phyloP scores from a whole-genome alignment of 2,329 filamentous ascomycete genomes.

The Allantophomopsis cytisporea region DNA sequence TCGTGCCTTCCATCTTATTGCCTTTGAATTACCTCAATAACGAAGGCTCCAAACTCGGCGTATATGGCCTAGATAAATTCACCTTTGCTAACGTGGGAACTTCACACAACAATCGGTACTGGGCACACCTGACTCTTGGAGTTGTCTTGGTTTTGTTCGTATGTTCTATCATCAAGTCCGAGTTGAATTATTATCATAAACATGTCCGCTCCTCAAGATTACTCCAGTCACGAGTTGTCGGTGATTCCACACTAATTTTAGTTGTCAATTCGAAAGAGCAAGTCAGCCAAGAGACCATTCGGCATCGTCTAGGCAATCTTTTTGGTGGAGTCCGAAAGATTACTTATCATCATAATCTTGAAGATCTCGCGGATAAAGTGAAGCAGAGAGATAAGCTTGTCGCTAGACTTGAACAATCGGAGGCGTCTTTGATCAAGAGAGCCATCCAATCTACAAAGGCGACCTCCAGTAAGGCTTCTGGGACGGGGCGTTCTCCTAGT shows the following conservation, averaged over 20 bases:
- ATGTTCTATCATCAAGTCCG: conserved; percentile 54
- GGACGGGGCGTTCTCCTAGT: too few species aligned
- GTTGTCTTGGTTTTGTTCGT: conserved; percentile 65
- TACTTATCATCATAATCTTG: too few species aligned
- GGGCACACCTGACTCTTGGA: conserved; percentile 69
- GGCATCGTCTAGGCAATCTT: too few species aligned
- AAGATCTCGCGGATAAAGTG: too few species aligned
- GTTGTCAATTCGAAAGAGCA: conserved; percentile 75
- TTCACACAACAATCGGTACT: conserved; percentile 52
- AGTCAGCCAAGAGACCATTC: too few species aligned
- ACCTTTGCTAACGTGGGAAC: conserved; percentile 70
- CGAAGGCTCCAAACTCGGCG: conserved; percentile 34
- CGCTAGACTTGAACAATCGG: too few species aligned
- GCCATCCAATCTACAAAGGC: conserved; percentile 64
- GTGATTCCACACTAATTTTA: conserved; percentile 75
- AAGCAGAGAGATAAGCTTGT: too few species aligned
- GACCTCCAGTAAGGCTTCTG: conserved; percentile 47
- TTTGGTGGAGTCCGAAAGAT: too few species aligned
- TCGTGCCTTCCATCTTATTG: conserved; percentile 71
- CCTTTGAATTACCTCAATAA: conserved; percentile 67
- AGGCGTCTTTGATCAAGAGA: conserved; percentile 42
- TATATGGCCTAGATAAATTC: conserved; percentile 64
- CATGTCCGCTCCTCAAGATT: too few species aligned
- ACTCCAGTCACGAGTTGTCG: conserved; percentile 7
- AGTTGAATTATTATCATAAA: too few species aligned